These are phyloP conservation scores for Cucurbita maxima DNA, from an alignment of 306 rosid genomes.

Conservation along the genomic window DNA sequence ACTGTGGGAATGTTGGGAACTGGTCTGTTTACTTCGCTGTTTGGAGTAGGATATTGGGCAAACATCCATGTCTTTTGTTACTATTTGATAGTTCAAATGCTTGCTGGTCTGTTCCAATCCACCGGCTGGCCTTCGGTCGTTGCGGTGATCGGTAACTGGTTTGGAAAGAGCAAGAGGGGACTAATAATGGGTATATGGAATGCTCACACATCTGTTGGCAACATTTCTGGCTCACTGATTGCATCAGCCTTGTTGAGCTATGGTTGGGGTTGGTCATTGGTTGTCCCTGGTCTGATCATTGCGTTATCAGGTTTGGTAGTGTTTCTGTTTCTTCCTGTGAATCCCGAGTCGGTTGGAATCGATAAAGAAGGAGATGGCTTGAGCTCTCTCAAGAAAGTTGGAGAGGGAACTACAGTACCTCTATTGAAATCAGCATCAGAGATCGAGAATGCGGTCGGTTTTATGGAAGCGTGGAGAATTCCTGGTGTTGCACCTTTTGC, in stretches of 20 bases:
- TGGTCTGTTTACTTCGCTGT: conserved; percentile 64
- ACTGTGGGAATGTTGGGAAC: conserved; percentile 93
- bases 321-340: conserved; percentile 51
- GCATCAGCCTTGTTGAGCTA: conserved; percentile 72
- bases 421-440: conserved; percentile 28
- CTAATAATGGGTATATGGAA: conserved; percentile 98
- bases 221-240: conserved; percentile 75
- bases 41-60: conserved; percentile 83
- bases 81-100: conserved; percentile 53
- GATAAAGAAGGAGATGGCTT: conserved; percentile 38
- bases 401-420: conserved; percentile 38
- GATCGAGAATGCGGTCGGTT: conserved; percentile 47
- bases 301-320: conserved; percentile 48
- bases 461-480: conserved; percentile 90
- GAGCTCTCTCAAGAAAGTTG: conserved; percentile 36
- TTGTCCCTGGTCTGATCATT: conserved; percentile 57
- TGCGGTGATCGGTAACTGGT: conserved; percentile 92
- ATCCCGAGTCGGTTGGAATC: conserved; percentile 59
- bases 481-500: conserved; percentile 99
- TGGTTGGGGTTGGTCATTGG: conserved; percentile 99
- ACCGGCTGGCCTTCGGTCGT: conserved; percentile 98
- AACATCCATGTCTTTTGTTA: conserved; percentile 61
- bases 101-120: conserved; percentile 89
- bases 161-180: conserved; percentile 93
- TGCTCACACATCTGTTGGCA: conserved; percentile 94